Conservation (phyloP, 2,329 filamentous ascomycete species). For the Ceratocystis huliohia region DNA sequence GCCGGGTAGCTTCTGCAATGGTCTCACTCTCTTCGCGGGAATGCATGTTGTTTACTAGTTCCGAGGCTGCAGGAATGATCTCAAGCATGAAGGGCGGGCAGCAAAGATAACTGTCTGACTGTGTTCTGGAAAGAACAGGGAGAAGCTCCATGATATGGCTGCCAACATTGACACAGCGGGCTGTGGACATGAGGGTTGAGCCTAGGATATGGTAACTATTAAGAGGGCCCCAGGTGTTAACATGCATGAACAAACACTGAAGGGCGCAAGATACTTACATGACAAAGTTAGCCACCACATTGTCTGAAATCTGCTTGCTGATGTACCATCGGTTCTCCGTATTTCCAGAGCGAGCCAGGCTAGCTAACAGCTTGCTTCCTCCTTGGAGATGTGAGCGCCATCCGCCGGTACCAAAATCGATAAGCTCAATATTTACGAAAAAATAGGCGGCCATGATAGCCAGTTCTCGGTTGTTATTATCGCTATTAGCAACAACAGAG, state of each 20-base stretch:
- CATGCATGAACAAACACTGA: background rate
- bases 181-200: conserved; percentile 30
- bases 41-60: conserved; percentile 31
- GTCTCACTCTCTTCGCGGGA: conserved; percentile 27
- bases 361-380: conserved; percentile 32
- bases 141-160: conserved; percentile 31
- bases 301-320: conserved; percentile 30
- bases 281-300: conserved; percentile 37
- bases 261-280: conserved; percentile 28
- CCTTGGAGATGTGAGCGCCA: conserved; percentile 38
- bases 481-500: conserved; percentile 30
- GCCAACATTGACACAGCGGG: conserved; percentile 31
- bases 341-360: conserved; percentile 27
- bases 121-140: conserved; percentile 32
- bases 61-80: conserved; percentile 35
- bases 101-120: conserved; percentile 34
- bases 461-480: conserved; percentile 34
- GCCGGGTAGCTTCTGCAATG: conserved; percentile 29
- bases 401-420: conserved; percentile 35
- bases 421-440: conserved; percentile 40
- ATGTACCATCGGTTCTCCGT: conserved; percentile 23
- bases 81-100: conserved; percentile 34
- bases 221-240: too few relatives aligned
- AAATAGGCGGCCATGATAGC: conserved; percentile 38
- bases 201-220: conserved; percentile 33